Evolutionary conservation across 441 rosid species (phyloP).

Genomic region (Oxalis stricta): DNA sequence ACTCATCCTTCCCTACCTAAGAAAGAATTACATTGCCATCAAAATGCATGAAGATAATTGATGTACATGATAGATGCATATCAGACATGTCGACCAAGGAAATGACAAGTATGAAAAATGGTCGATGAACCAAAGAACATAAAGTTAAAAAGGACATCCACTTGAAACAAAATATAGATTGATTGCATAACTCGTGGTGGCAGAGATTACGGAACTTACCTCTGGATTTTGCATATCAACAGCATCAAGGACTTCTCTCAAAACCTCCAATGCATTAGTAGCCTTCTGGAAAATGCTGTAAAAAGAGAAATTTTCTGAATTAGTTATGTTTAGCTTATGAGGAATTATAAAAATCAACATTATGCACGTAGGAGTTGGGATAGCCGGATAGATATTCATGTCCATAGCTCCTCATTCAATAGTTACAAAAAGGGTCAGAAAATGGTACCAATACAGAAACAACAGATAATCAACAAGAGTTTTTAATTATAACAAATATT

Average conservation of each 20-base stretch:
- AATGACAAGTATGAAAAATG: too few species aligned
- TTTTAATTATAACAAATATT: too few species aligned
- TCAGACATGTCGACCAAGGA: too few species aligned
- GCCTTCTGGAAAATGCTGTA: constrained; percentile 87
- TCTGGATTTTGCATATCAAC: constrained; percentile 71
- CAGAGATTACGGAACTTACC: constrained; percentile 40
- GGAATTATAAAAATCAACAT: not conserved
- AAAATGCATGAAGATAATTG: not conserved
- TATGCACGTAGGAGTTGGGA: too few species aligned
- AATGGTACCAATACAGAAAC: too few species aligned
- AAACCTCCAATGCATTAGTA: constrained; percentile 66
- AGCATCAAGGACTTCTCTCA: constrained; percentile 90
- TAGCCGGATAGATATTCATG: too few species aligned
- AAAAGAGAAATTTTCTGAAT: constrained; percentile 1
- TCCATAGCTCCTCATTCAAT: too few species aligned
- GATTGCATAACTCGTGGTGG: too few species aligned
- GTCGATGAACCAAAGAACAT: too few species aligned
- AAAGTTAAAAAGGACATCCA: too few species aligned
- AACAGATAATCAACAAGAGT: not conserved
- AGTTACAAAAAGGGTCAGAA: too few species aligned
- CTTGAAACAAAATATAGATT: not conserved
- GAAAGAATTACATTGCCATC: constrained; percentile 4
- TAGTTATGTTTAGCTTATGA: not conserved
- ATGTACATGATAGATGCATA: constrained; percentile 8
- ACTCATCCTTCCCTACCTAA: constrained; percentile 82